Conservation (phyloP, 148 eudicot species). For the Salicornia ramosissima region DNA sequence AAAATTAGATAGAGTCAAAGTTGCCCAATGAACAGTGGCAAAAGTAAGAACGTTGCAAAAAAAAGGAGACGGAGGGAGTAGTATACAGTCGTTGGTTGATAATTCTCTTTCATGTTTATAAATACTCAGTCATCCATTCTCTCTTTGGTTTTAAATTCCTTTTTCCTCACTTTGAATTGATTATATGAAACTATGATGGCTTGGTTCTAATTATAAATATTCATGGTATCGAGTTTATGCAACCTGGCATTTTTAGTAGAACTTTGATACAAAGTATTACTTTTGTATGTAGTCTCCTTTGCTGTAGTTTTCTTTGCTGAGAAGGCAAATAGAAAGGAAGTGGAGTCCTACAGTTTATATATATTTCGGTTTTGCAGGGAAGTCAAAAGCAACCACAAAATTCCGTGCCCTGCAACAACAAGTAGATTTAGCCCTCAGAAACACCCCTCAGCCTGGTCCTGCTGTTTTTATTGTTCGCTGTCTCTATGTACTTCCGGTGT, state of each 20-base stretch:
- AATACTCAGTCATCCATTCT: background rate
- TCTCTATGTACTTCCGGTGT: constrained; percentile 67
- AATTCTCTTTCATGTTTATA: constrained; percentile 1
- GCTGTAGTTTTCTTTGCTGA: too few relatives aligned
- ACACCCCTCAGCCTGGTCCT: constrained; percentile 71
- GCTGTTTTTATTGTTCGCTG: constrained; percentile 68
- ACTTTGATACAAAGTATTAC: background rate
- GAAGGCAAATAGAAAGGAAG: background rate
- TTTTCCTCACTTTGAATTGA: background rate
- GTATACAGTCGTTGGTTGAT: background rate
- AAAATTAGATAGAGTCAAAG: too few relatives aligned
- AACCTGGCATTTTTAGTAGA: background rate
- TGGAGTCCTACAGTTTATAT: background rate
- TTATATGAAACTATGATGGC: background rate
- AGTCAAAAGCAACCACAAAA: constrained; percentile 73
- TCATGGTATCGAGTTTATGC: background rate
- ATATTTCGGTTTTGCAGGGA: constrained; percentile 46
- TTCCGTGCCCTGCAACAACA: constrained; percentile 82
- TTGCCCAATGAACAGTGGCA: too few relatives aligned
- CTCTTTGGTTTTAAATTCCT: background rate
- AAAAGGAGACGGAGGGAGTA: too few relatives aligned
- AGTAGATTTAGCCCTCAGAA: constrained; percentile 56
- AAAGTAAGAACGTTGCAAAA: too few relatives aligned
- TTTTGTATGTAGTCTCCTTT: background rate
- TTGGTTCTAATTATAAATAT: background rate